Base-by-base conservation (phyloP, 805 yeast species). In the Jamesozyma gamospora region DNA sequence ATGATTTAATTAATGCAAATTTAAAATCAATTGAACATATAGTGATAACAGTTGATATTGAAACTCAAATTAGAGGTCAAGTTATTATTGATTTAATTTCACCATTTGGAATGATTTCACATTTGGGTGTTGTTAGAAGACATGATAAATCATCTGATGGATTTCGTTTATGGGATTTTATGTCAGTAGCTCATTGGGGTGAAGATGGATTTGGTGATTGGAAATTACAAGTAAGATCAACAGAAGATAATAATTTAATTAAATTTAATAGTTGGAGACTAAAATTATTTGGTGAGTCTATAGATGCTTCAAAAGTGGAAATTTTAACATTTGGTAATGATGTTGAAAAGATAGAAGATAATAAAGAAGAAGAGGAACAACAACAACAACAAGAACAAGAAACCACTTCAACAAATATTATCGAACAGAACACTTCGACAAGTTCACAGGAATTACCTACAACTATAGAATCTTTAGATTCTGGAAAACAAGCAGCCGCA, bases 181-280 rank as follows among this genome's bases (percentile, higher is more conserved):
- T 88, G 85, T 74, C 90, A 10, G 97, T 92, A n/a, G 96, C 95
- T 1, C 97, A 92, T 58, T 92, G 97, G 96, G 96, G 96, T 30
- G 96, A 90, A 58, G 88, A 81, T 50, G 90, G 88, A 2, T 61
- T 62, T 19, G 99, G 99, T 10, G 75, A 72, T 4, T 92, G 98
- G 98, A 75, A 62, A 28, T 51, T 92, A 15, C 75, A 70, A 47
- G 88, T 88, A 2, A 53, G 58, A n/a, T 71, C 73, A 36, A 61
- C 63, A 29, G 60, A 56, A 15, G 65, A 58, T 7, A 60, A 52
- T 1, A 64, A 66, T 41, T 53, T 56, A 2, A 58, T 70, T 2
- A 62, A 52, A 1, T 68, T 92, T 32, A 62, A 71, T 33, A 66
- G 72, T 51, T 92, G 95, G 94, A 80, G 77, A 55, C 58, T 92